Evolutionary conservation across 2,329 filamentous ascomycete species (phyloP).

Genomic region (Colletotrichum paranaense): DNA sequence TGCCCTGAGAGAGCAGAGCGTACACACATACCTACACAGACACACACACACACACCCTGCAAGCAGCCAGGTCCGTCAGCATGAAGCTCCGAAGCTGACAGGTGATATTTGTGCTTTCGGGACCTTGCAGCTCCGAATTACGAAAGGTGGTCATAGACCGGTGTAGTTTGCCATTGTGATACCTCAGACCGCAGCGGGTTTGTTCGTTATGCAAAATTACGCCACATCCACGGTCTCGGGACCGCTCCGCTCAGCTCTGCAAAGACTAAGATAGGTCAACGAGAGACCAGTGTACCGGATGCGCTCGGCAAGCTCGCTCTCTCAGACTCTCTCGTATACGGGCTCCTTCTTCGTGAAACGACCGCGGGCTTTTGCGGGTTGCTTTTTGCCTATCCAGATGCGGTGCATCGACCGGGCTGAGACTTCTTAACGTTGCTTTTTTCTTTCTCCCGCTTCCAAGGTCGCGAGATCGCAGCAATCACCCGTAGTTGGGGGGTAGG

Average conservation of each 20-base stretch:
- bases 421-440: constrained; percentile 15
- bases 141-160: background rate
- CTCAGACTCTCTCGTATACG: background rate
- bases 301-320: background rate
- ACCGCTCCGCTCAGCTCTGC: constrained; percentile 13
- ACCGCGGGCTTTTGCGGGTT: background rate
- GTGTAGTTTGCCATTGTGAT: background rate
- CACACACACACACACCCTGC: background rate
- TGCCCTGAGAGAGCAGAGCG: background rate
- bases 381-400: constrained; percentile 14
- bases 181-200: background rate
- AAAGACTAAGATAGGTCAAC: background rate
- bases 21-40: too few species aligned
- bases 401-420: constrained; percentile 4
- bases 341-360: constrained; percentile 21
- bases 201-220: constrained; percentile 33
- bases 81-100: constrained; percentile 12
- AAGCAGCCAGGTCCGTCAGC: constrained; percentile 12
- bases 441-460: background rate
- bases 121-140: constrained; percentile 33
- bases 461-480: background rate
- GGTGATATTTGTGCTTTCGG: constrained; percentile 12
- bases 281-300: constrained; percentile 1
- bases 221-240: constrained; percentile 37
- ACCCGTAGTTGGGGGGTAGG: background rate